A percentile compares a stretch with the other conserved stretches of the same genome.
These are phyloP conservation scores for Cylindrodendrum hubeiense DNA, from an alignment of 2,329 filamentous ascomycete genomes.

Conservation along the genomic window DNA sequence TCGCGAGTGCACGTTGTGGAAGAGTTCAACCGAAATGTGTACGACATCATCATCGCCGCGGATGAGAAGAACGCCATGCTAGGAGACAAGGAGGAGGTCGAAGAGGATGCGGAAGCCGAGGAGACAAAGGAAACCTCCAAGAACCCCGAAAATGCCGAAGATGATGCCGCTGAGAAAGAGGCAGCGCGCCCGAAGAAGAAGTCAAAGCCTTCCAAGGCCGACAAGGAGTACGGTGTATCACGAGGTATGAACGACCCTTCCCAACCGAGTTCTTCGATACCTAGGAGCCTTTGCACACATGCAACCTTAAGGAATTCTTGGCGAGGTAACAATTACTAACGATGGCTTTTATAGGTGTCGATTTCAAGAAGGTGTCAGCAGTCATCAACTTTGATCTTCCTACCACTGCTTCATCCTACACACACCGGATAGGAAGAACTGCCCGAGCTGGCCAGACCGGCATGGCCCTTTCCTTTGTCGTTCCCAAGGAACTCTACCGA, in stretches of 20 bases:
- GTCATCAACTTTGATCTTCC: conserved; percentile 99
- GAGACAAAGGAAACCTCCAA: conserved; percentile 42
- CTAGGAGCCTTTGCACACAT: background rate
- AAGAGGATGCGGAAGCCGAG: conserved; percentile 61
- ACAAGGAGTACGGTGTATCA: conserved; percentile 95
- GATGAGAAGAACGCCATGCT: conserved; percentile 92
- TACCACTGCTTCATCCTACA: conserved; percentile 88
- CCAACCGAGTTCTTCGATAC: background rate
- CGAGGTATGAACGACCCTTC: conserved; percentile 66
- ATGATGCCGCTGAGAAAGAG: conserved; percentile 47
- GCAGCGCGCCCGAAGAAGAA: conserved; percentile 49
- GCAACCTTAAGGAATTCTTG: background rate
- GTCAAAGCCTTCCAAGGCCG: conserved; percentile 68
- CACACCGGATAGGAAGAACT: conserved; percentile 95
- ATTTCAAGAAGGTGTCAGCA: conserved; percentile 94
- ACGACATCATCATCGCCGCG: conserved; percentile 97
- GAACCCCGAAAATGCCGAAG: conserved; percentile 26
- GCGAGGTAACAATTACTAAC: conserved; percentile 29
- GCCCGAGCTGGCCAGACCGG: conserved; percentile 91
- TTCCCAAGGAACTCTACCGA: conserved; percentile 83
- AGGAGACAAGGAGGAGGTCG: conserved; percentile 69
- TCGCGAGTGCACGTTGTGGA: conserved; percentile 94
- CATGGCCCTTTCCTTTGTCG: conserved; percentile 95
- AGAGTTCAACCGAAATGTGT: conserved; percentile 96
- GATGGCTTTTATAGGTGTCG: conserved; percentile 66